phyloP scores from a whole-genome alignment of 2,329 filamentous ascomycete species.

The Fusarium dlaminii region DNA sequence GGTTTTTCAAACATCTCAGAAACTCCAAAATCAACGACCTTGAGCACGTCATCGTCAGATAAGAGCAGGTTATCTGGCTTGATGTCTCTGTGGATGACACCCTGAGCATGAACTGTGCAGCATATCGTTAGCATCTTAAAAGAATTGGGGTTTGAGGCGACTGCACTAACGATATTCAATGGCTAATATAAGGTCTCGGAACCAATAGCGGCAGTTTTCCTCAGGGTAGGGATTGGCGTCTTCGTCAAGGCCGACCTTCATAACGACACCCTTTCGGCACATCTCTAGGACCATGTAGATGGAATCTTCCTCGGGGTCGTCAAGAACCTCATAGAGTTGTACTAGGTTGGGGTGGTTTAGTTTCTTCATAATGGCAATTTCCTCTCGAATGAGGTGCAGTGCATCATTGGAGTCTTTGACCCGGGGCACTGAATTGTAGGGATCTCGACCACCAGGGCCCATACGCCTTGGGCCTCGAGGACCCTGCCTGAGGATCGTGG shows the following conservation, averaged over 20 bases:
- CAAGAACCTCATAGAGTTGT: slow-evolving; percentile 89
- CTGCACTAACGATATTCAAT: slow-evolving; percentile 83
- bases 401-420: slow-evolving; percentile 73
- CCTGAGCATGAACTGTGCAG: slow-evolving; percentile 82
- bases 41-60: slow-evolving; percentile 90
- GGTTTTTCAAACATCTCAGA: slow-evolving; percentile 96
- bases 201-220: slow-evolving; percentile 88
- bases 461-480: slow-evolving; percentile 49
- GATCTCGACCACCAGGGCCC: slow-evolving; percentile 39
- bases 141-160: too few relatives aligned
- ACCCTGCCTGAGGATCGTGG: slow-evolving; percentile 75
- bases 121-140: neutral
- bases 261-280: slow-evolving; percentile 97
- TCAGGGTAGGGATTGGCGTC: slow-evolving; percentile 82
- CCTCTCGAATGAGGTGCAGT: slow-evolving; percentile 88
- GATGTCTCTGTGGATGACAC: slow-evolving; percentile 95
- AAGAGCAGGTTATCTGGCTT: slow-evolving; percentile 96
- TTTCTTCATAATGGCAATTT: slow-evolving; percentile 99
- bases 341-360: slow-evolving; percentile 95
- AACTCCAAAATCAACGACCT: slow-evolving; percentile 98
- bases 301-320: slow-evolving; percentile 94
- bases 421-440: slow-evolving; percentile 41
- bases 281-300: slow-evolving; percentile 99
- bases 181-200: slow-evolving; percentile 91
- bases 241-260: slow-evolving; percentile 93